Evolutionary conservation across 495 filamentous ascomycete species (phyloP).

Genomic region (Podospora pseudopauciseta): DNA sequence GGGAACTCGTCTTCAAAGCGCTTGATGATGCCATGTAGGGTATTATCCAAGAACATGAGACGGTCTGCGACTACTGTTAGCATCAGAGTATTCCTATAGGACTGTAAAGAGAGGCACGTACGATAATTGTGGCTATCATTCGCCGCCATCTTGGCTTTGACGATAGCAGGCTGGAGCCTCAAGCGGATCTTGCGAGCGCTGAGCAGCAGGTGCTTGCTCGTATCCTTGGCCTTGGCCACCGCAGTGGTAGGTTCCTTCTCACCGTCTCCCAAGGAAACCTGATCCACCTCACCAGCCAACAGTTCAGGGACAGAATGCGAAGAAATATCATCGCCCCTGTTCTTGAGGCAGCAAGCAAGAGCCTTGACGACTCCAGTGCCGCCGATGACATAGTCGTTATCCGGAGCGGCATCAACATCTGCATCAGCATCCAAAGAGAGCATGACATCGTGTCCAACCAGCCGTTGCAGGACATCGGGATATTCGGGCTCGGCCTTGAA

Average conservation of each 20-base stretch:
- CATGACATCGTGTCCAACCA: constrained; percentile 62
- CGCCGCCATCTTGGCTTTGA: constrained; percentile 58
- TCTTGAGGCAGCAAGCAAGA: constrained; percentile 81
- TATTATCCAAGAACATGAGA: constrained; percentile 85
- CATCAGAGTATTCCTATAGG: background rate
- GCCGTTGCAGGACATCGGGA: constrained; percentile 53
- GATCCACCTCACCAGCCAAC: constrained; percentile 37
- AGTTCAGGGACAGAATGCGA: constrained; percentile 45
- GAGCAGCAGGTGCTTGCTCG: constrained; percentile 81
- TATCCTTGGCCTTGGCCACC: constrained; percentile 73
- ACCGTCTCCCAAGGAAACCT: constrained; percentile 6
- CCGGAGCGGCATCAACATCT: constrained; percentile 69
- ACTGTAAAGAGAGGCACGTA: constrained; percentile 45
- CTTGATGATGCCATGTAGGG: constrained; percentile 83
- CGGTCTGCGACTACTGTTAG: constrained; percentile 53
- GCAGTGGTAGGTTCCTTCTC: constrained; percentile 14
- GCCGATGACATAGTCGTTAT: constrained; percentile 93
- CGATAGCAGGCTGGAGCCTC: constrained; percentile 78
- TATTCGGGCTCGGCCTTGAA: constrained; percentile 41
- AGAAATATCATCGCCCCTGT: constrained; percentile 58
- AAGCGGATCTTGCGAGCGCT: constrained; percentile 84
- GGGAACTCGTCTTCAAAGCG: constrained; percentile 96
- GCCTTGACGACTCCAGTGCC: constrained; percentile 95
- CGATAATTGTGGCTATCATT: constrained; percentile 65
- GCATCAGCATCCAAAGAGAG: constrained; percentile 52